A percentile compares a stretch with the other conserved stretches of the same genome.
Evolutionary conservation across 108 stramenopile species (phyloP).

Genomic region (Aurantiochytrium sp.): DNA sequence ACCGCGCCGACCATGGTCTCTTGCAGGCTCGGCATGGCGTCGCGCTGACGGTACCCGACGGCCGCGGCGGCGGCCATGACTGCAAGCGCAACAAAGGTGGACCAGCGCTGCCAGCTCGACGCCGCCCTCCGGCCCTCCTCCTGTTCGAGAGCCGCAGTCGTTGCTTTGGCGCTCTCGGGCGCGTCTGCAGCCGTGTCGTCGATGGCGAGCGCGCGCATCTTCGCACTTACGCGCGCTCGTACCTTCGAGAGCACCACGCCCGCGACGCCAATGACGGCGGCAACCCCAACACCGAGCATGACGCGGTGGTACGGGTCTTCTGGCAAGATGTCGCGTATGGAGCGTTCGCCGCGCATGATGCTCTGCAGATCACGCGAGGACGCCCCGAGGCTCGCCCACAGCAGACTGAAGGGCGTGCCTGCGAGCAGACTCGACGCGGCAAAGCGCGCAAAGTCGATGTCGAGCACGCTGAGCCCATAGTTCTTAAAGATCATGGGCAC

Average conservation of each 20-base stretch:
- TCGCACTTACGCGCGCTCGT: not conserved
- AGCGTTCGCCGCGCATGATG: not conserved
- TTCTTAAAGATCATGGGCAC: conserved; percentile 27
- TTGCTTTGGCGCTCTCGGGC: too few species aligned
- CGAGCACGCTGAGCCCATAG: not conserved
- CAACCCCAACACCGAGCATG: not conserved
- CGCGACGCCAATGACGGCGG: not conserved
- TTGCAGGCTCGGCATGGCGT: not conserved
- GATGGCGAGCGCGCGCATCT: not conserved
- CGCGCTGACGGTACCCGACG: not conserved
- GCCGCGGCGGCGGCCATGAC: not conserved
- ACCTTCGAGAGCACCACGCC: not conserved
- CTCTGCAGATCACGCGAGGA: not conserved
- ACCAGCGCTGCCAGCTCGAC: not conserved
- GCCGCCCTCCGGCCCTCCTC: not conserved
- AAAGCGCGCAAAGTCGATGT: not conserved
- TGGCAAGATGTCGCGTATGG: not conserved
- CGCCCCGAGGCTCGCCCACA: not conserved
- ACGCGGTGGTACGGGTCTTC: not conserved
- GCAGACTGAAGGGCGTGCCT: not conserved
- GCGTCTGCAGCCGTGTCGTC: not conserved
- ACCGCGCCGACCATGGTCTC: not conserved
- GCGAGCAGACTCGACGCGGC: not conserved
- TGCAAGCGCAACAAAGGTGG: not conserved
- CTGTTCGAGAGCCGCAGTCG: not conserved